These are phyloP conservation scores for Leccinum subgranulosum DNA, from an alignment of 768 basidiomycete species.

Conservation along the genomic window DNA sequence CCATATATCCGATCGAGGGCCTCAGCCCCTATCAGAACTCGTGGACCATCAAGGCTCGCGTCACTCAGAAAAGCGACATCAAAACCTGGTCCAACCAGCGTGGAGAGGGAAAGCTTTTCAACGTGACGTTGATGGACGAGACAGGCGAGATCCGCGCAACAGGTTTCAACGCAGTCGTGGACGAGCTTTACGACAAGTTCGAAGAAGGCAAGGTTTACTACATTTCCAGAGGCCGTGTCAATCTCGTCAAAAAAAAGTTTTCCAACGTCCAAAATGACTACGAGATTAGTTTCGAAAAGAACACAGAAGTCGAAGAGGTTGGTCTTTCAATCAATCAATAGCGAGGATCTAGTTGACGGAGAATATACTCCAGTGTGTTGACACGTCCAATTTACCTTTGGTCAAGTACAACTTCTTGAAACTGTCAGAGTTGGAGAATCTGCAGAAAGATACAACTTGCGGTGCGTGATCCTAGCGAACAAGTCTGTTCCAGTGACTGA, in stretches of 20 bases:
- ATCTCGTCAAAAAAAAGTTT: slow-evolving; percentile 97
- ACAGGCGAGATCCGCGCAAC: slow-evolving; percentile 90
- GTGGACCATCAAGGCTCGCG: slow-evolving; percentile 97
- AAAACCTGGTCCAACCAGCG: slow-evolving; percentile 83
- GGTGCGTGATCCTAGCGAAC: slow-evolving; percentile 47
- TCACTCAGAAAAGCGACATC: slow-evolving; percentile 86
- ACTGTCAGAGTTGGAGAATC: slow-evolving; percentile 56
- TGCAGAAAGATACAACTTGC: slow-evolving; percentile 77
- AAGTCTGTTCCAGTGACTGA: not conserved
- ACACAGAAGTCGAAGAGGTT: slow-evolving; percentile 85
- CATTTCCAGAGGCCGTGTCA: slow-evolving; percentile 86
- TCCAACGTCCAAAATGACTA: slow-evolving; percentile 89
- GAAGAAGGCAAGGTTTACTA: slow-evolving; percentile 93
- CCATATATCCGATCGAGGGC: slow-evolving; percentile 83
- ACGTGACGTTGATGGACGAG: slow-evolving; percentile 90
- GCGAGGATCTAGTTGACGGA: slow-evolving; percentile 1
- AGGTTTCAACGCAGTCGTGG: slow-evolving; percentile 83
- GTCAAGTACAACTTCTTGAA: slow-evolving; percentile 81
- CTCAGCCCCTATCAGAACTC: slow-evolving; percentile 97
- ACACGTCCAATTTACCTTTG: slow-evolving; percentile 69
- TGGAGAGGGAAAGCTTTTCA: slow-evolving; percentile 96
- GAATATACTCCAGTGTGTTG: slow-evolving; percentile 60
- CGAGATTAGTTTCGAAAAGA: slow-evolving; percentile 81
- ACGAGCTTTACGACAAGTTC: slow-evolving; percentile 78
- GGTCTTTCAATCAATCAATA: slow-evolving; percentile 13